A percentile compares a stretch with the other conserved stretches of the same genome.
These are phyloP conservation scores for Pyracantha coccinea DNA, from an alignment of 331 rosid genomes.

Conservation along the genomic window DNA sequence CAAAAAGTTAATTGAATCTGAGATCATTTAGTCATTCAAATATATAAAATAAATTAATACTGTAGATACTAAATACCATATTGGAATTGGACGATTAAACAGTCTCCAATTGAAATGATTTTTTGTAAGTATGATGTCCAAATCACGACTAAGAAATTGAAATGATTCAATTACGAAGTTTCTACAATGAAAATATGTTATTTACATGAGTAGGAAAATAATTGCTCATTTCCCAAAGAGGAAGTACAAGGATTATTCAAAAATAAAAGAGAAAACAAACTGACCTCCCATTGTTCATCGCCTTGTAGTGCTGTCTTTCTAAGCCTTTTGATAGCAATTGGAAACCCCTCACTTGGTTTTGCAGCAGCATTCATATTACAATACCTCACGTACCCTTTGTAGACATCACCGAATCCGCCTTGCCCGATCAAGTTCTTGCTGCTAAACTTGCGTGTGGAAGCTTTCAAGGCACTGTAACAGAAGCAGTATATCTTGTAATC, in stretches of 20 bases:
- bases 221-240: no score
- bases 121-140: no score
- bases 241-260: background rate
- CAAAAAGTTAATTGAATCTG: no score
- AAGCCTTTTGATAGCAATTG: constrained; percentile 37
- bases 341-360: constrained; percentile 16
- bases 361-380: constrained; percentile 16
- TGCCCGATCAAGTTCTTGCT: constrained; percentile 25
- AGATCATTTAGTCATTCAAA: no score
- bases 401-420: constrained; percentile 42
- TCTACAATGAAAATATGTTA: no score
- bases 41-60: no score
- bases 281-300: constrained; percentile 36
- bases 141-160: no score
- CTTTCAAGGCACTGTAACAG: constrained; percentile 14
- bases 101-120: no score
- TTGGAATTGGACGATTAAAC: no score
- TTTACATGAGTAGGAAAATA: no score
- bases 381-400: constrained; percentile 19
- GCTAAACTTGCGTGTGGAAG: constrained; percentile 30
- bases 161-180: no score
- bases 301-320: constrained; percentile 23
- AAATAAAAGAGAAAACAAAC: background rate
- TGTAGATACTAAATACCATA: no score
- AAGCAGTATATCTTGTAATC: constrained; percentile 13